Evolutionary conservation across 495 filamentous ascomycete genomes (phyloP), one percentile per base, ranked within the genome.

Genomic region (Endocarpon pusillum): DNA sequence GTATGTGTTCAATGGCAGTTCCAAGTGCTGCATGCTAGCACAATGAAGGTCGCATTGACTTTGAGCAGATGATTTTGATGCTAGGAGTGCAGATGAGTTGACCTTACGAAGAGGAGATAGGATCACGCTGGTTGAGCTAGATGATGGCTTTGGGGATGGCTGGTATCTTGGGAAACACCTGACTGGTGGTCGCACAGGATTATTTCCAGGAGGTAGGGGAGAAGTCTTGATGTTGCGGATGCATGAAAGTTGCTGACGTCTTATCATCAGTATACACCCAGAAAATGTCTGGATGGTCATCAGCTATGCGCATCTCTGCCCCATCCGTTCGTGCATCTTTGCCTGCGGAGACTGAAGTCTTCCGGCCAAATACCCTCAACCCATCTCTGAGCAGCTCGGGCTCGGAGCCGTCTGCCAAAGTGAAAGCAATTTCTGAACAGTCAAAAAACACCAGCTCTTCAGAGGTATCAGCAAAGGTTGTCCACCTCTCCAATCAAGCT

Each of bases 81-180:
- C 86, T 35, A 75, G 87, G 37, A 86, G 83, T 51, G 73, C 78
- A 28, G 91, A 99, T 56, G 91, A 99, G 59, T 69, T 99, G 45
- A 89, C 66, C 42, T 61, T 99, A 44, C 60, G 66, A 21, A 89
- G 84, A 42, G 84, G 84, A 39, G 86, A 94, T 45, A 76, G 79
- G 20, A 82, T 99, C 34, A 76, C 91, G 58, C 59, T 99, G 37
- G 72, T 94, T 25, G 89, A 96, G 52, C 71, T 91, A 40, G 87
- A 96, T 53, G 87, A 96, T 51, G 91, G 93, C 44, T 99, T 94
- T 54, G 81, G 81, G 33, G 91, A 99, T 60, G 91, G 89, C 35
- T 99, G 91, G 91, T 99, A 81, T 58, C 55, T 94, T 42, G 91
- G 92, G 19, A 74, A 75, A 48, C 81, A 93, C 52, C 39, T 77